These are phyloP conservation scores for Gastrolobium bilobum DNA, from an alignment of 306 rosid genomes.

Conservation along the genomic window DNA sequence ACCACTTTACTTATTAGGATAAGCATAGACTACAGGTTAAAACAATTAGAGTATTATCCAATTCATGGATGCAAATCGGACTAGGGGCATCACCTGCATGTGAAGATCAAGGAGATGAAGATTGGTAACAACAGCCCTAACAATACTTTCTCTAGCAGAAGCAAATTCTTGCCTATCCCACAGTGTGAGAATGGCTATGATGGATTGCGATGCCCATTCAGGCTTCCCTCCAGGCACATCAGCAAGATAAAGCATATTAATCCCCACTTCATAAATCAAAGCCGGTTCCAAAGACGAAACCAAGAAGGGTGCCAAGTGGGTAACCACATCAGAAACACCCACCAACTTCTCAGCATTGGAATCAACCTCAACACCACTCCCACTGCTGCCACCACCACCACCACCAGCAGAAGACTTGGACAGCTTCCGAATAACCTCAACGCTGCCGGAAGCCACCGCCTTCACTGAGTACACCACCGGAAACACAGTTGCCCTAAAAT, in stretches of 20 bases:
- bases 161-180: slow-evolving; percentile 98
- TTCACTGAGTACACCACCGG: slow-evolving; percentile 90
- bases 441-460: slow-evolving; percentile 89
- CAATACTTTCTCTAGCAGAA: slow-evolving; percentile 95
- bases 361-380: slow-evolving; percentile 57
- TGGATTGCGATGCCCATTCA: slow-evolving; percentile 98
- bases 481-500: slow-evolving; percentile 84
- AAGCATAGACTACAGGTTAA: slow-evolving; percentile 5
- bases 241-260: slow-evolving; percentile 93
- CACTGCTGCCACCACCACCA: slow-evolving; percentile 29
- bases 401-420: slow-evolving; percentile 69
- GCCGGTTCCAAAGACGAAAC: slow-evolving; percentile 96
- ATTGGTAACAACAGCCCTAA: slow-evolving; percentile 96
- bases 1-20: background rate
- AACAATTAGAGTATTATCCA: background rate
- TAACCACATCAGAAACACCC: slow-evolving; percentile 93
- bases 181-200: slow-evolving; percentile 88
- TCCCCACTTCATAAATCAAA: slow-evolving; percentile 92
- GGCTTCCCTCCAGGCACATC: slow-evolving; percentile 99
- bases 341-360: slow-evolving; percentile 82
- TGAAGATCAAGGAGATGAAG: slow-evolving; percentile 96
- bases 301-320: slow-evolving; percentile 93
- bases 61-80: slow-evolving; percentile 26
- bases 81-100: slow-evolving; percentile 78
- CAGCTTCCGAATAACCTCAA: slow-evolving; percentile 80